Evolutionary conservation across 805 yeast genomes (phyloP), one percentile per base, ranked within the genome.

Genomic region (Saccharomyces paradoxus): DNA sequence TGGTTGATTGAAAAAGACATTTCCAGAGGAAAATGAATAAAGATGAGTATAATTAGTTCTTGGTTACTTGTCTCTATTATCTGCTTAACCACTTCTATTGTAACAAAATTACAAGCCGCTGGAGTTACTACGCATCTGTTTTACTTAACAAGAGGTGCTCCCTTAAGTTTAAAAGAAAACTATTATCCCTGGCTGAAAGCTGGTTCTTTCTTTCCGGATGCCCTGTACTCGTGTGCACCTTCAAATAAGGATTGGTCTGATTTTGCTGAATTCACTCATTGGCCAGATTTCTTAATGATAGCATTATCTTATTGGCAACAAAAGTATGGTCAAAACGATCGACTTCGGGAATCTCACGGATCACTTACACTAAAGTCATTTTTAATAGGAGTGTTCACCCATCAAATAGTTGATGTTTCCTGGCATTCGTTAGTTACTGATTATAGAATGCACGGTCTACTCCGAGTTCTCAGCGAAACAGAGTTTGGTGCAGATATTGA

Each of bases 181-280:
- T 65, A 62, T 29, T 48, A 61, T 2, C 64, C 73, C 2, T 74
- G 66, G 49, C 58, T 77, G n/a, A 67, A 79, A 14, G 77, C 86
- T 0, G 90, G 89, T 0, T 76, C 86, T 0, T 84, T 85, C 63
- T 81, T 80, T 61, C 90, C 90, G 0, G 90, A 85, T 64, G 81
- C 86, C 0, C 80, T 83, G 61, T 85, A 85, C 65, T 73, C 78
- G 37, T 85, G 89, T 64, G 67, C 78, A 50, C 81, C 79, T 3
- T 61, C 68, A 27, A 72, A 79, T 2, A 74, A 76, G 10, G 76
- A 77, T 2, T 63, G 66, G 62, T 54, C 56, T 26, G 56, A 60
- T 13, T 63, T 65, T 50, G 85, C 87, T 3, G 90, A 85, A 64
- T 77, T 71, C 29, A 73, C 83, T 0, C 89, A 84, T 63, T 84